phyloP scores from a whole-genome alignment of 176 grass and related monocot species.

The Oropetium thomaeum region DNA sequence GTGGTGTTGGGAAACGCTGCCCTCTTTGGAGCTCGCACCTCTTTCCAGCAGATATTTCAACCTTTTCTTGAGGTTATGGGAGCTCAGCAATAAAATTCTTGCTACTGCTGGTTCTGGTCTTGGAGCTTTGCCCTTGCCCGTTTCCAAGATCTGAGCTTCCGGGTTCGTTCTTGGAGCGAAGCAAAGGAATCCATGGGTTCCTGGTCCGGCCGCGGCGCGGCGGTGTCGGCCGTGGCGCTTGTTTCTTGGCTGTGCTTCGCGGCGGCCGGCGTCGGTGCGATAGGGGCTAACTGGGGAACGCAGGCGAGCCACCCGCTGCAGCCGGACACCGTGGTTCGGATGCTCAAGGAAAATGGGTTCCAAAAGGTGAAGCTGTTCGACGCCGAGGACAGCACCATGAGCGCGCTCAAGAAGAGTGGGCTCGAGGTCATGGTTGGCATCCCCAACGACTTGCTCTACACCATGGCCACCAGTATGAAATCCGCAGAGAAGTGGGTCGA shows the following conservation, averaged over 20 bases:
- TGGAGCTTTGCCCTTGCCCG: not conserved
- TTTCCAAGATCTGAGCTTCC: slow-evolving; percentile 38
- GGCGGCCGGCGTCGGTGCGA: slow-evolving; percentile 48
- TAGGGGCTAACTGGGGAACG: slow-evolving; percentile 97
- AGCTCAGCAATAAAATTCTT: slow-evolving; percentile 5
- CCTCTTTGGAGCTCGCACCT: not conserved
- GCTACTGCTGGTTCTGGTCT: slow-evolving; percentile 19
- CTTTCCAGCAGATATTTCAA: slow-evolving; percentile 7
- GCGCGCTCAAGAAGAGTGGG: slow-evolving; percentile 85
- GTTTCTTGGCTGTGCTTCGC: slow-evolving; percentile 51
- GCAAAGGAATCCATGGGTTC: slow-evolving; percentile 28
- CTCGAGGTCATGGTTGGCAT: slow-evolving; percentile 98
- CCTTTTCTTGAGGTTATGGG: not conserved
- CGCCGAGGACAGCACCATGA: slow-evolving; percentile 83
- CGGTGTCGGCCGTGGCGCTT: not conserved
- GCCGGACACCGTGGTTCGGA: slow-evolving; percentile 71
- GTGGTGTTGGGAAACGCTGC: not conserved
- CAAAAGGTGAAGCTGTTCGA: slow-evolving; percentile 96
- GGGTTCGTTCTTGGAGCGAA: slow-evolving; percentile 25
- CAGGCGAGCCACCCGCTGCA: slow-evolving; percentile 90
- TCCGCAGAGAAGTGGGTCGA: slow-evolving; percentile 81
- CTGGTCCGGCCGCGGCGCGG: slow-evolving; percentile 1
- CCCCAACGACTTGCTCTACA: slow-evolving; percentile 78
- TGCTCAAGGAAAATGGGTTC: slow-evolving; percentile 88
- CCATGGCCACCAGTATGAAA: slow-evolving; percentile 61